Conservation (phyloP, 345 rosid genomes). For the Lumnitzera littorea region DNA sequence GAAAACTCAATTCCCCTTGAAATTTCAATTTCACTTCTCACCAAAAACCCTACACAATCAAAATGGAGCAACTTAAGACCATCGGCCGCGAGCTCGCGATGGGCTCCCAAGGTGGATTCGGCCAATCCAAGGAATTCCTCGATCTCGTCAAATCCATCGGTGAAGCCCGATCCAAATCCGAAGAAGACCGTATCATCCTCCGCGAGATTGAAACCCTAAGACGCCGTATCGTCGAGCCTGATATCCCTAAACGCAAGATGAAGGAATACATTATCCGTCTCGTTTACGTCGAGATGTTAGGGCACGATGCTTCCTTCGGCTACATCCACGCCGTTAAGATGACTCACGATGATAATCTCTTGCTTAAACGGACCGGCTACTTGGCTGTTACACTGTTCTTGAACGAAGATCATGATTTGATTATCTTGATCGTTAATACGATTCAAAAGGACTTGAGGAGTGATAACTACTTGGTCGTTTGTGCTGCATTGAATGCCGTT, state of each 20-base stretch:
- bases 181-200: slow-evolving; percentile 93
- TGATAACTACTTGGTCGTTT: slow-evolving; percentile 80
- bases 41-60: not conserved
- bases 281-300: slow-evolving; percentile 93
- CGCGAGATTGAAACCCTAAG: slow-evolving; percentile 87
- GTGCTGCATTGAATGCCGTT: slow-evolving; percentile 84
- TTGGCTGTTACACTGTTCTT: slow-evolving; percentile 86
- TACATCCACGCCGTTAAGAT: slow-evolving; percentile 98
- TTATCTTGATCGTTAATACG: slow-evolving; percentile 86
- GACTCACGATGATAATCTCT: slow-evolving; percentile 84
- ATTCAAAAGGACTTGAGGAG: slow-evolving; percentile 97
- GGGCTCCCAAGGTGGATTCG: slow-evolving; percentile 97
- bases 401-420: slow-evolving; percentile 92
- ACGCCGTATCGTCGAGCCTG: slow-evolving; percentile 80
- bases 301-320: slow-evolving; percentile 96
- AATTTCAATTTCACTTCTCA: no score
- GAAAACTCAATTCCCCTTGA: no score
- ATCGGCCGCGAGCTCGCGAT: slow-evolving; percentile 98
- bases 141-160: slow-evolving; percentile 97
- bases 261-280: slow-evolving; percentile 87
- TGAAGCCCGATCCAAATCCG: slow-evolving; percentile 98
- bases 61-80: slow-evolving; percentile 91
- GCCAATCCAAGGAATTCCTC: slow-evolving; percentile 91
- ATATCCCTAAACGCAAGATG: slow-evolving; percentile 88
- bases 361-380: slow-evolving; percentile 91